Base-by-base conservation (phyloP, 1,139 yeast genomes). In the Trichomonascaceae sp. region DNA sequence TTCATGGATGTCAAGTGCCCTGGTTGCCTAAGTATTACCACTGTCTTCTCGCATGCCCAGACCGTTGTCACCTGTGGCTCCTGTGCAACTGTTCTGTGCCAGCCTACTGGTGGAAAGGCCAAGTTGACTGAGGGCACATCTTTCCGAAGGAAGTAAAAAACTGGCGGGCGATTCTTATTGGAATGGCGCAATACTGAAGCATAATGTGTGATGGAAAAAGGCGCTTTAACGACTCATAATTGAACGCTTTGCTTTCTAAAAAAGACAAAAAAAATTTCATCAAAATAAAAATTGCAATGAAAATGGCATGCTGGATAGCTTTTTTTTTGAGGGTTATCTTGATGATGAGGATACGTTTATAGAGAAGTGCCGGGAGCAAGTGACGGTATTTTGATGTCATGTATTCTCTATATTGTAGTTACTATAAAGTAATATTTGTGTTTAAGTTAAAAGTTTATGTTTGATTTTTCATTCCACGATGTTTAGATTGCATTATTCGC, bases 51-150 rank as follows among this genome's bases (percentile, higher is more conserved):
- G 67, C 99, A 93, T 80, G 98, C 99, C 64, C 99, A 93, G 83
- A 93, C 98, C 69, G 98, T 97, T 70, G 99, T 93, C 74, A 87
- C 97, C 74, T 93, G 99, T 83, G 98, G 95, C 74, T 85, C 95
- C 64, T 93, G 99, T 80, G 87, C 98, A 70, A 91, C 96, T 67
- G 97, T 93, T 65, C 87, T 93, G 74, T 91, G 98, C 81, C 87
- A 95, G 75, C 99, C 99, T 74, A 89, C 98, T 66, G 99, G 99
- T 83, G 99, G 99, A 83, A 93, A 93, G 85, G 97, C 98, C 74
- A 90, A 88, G 81, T 86, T 93, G 78, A 88, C 98, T 69, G 99
- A 93, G 82, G 99, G 99, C 76, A 87, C 95, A 74, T 93, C 99
- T 72, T 93, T 89, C 95, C 90, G 99, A 86, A 88, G 88, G 82